phyloP scores from a whole-genome alignment of 2,329 filamentous ascomycete genomes.

The Raffaelea deltoideospora region DNA sequence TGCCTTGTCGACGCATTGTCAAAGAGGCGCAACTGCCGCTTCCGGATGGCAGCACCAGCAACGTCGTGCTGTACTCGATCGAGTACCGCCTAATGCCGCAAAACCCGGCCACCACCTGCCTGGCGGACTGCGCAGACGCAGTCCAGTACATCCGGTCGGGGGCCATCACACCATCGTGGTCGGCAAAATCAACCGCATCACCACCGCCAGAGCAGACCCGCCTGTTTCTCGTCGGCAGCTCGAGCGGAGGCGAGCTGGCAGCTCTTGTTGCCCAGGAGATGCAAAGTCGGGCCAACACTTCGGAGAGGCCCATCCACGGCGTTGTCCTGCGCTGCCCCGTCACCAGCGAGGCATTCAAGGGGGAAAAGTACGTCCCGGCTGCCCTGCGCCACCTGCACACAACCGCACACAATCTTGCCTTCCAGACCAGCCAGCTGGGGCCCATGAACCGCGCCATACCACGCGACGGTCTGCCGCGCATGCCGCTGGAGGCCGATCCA shows the following conservation, averaged over 20 bases:
- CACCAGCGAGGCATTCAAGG: slow-evolving; percentile 26
- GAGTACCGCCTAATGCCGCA: slow-evolving; percentile 29
- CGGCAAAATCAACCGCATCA: too few species aligned
- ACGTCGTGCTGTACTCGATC: slow-evolving; percentile 24
- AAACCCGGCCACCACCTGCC: slow-evolving; percentile 21
- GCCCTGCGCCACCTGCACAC: slow-evolving; percentile 22
- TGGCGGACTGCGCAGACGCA: slow-evolving; percentile 25
- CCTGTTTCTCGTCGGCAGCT: slow-evolving; percentile 27
- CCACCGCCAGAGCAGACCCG: too few species aligned
- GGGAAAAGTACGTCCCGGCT: slow-evolving; percentile 20
- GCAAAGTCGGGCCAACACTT: neutral
- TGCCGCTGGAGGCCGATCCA: slow-evolving; percentile 24
- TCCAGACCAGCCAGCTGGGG: slow-evolving; percentile 20
- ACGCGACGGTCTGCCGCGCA: slow-evolving; percentile 22
- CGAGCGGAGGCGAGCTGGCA: slow-evolving; percentile 32
- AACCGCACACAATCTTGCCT: slow-evolving; percentile 20
- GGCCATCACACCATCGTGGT: too few species aligned
- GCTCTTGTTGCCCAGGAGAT: slow-evolving; percentile 23
- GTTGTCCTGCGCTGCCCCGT: slow-evolving; percentile 32
- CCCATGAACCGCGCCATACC: slow-evolving; percentile 19
- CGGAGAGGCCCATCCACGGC: slow-evolving; percentile 17
- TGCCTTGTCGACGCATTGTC: slow-evolving; percentile 27
- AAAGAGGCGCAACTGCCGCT: slow-evolving; percentile 13
- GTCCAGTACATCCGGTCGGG: slow-evolving; percentile 14
- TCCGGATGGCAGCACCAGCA: neutral